A percentile compares a stretch with the other conserved stretches of the same genome.
Evolutionary conservation across 2,329 filamentous ascomycete species (phyloP).

Genomic region (Cordyceps sp.): DNA sequence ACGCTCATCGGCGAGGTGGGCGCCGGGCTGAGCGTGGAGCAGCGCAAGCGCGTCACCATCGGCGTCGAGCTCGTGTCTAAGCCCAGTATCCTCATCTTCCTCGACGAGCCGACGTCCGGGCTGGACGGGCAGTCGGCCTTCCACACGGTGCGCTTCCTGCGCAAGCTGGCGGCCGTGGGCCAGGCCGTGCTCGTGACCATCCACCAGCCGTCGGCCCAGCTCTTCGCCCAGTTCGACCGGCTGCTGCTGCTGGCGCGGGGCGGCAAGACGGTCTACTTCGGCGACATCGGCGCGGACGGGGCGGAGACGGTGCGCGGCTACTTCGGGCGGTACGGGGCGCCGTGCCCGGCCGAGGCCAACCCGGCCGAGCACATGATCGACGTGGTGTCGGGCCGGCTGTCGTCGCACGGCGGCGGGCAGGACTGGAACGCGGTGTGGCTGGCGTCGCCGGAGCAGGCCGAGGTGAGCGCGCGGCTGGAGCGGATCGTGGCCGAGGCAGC

Average conservation of each 20-base stretch:
- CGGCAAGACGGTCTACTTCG: constrained; percentile 73
- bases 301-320: constrained; percentile 51
- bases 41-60: constrained; percentile 68
- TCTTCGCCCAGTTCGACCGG: constrained; percentile 81
- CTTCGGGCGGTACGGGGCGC: constrained; percentile 41
- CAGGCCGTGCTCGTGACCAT: constrained; percentile 86
- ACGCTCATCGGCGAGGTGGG: constrained; percentile 42
- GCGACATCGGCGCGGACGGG: constrained; percentile 65
- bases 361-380: constrained; percentile 73
- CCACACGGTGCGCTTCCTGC: constrained; percentile 64
- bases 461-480: no score
- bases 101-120: constrained; percentile 65
- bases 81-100: constrained; percentile 58
- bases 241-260: constrained; percentile 64
- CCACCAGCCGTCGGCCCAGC: constrained; percentile 71
- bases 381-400: constrained; percentile 56
- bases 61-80: constrained; percentile 80
- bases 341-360: constrained; percentile 37
- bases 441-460: constrained; percentile 60
- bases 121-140: constrained; percentile 48
- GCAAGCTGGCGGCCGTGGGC: constrained; percentile 59
- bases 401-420: constrained; percentile 41
- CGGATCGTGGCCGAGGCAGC: no score
- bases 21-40: constrained; percentile 49
- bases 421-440: constrained; percentile 74